Evolutionary conservation across 2,329 filamentous ascomycete species (phyloP).

Genomic region (Colletotrichum lupini): DNA sequence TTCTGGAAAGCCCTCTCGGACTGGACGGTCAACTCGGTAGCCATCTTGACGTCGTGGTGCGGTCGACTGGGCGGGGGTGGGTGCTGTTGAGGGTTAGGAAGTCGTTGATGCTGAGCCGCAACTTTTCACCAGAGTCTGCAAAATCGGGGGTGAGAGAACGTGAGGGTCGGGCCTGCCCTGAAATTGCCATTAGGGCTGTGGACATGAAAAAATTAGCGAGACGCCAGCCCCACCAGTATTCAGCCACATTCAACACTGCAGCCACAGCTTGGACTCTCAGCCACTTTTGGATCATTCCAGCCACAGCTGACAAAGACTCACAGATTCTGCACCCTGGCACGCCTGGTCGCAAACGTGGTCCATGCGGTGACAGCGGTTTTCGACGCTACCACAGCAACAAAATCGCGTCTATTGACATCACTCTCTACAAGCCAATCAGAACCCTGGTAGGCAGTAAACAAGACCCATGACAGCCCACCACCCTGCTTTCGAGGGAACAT

Average conservation of each 20-base stretch:
- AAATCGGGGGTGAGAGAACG: background rate
- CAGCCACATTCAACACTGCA: background rate
- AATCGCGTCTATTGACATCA: slow-evolving; percentile 33
- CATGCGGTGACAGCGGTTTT: slow-evolving; percentile 1
- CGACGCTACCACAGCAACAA: slow-evolving; percentile 31
- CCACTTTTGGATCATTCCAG: background rate
- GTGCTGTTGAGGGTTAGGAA: slow-evolving; percentile 36
- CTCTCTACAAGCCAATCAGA: slow-evolving; percentile 17
- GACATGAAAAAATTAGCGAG: slow-evolving; percentile 30
- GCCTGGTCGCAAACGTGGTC: background rate
- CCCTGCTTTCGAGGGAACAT: slow-evolving; percentile 37
- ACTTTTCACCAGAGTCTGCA: slow-evolving; percentile 24
- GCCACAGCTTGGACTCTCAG: background rate
- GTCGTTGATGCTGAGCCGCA: slow-evolving; percentile 29
- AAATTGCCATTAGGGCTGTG: slow-evolving; percentile 16
- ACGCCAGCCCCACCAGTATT: background rate
- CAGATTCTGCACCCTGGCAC: background rate
- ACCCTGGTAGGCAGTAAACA: slow-evolving; percentile 29
- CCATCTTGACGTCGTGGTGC: slow-evolving; percentile 70
- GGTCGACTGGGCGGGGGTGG: slow-evolving; percentile 34
- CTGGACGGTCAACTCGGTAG: slow-evolving; percentile 99
- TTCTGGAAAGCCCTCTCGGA: slow-evolving; percentile 99
- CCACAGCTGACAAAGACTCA: background rate
- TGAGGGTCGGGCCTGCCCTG: background rate
- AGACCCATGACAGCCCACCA: slow-evolving; percentile 28